phyloP scores from a whole-genome alignment of 2,329 filamentous ascomycete genomes.

The Dactylellina cionopaga region DNA sequence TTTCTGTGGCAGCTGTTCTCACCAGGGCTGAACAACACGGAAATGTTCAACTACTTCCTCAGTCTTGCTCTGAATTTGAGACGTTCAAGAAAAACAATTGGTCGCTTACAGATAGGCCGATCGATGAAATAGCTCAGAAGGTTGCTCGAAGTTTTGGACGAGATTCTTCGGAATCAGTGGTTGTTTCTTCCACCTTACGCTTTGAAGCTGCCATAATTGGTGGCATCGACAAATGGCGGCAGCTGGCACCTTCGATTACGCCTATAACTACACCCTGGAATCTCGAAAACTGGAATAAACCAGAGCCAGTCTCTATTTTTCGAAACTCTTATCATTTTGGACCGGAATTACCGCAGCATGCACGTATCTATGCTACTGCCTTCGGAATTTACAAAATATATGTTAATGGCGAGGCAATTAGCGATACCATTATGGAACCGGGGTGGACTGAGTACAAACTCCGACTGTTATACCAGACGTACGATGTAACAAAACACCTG shows the following conservation, averaged over 20 bases:
- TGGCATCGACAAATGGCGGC: slow-evolving; percentile 9
- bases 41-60: background rate
- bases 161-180: background rate
- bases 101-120: background rate
- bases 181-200: background rate
- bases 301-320: slow-evolving; percentile 24
- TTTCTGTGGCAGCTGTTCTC: slow-evolving; percentile 11
- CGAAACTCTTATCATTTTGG: slow-evolving; percentile 3
- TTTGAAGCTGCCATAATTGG: slow-evolving; percentile 15
- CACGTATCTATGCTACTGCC: slow-evolving; percentile 21
- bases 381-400: slow-evolving; percentile 37
- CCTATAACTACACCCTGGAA: slow-evolving; percentile 33
- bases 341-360: background rate
- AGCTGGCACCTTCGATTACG: slow-evolving; percentile 4
- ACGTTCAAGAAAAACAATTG: background rate
- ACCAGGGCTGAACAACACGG: background rate
- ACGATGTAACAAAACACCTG: slow-evolving; percentile 16
- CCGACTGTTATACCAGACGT: slow-evolving; percentile 29
- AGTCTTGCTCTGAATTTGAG: background rate
- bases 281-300: slow-evolving; percentile 13
- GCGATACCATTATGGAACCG: slow-evolving; percentile 27
- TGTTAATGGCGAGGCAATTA: slow-evolving; percentile 19
- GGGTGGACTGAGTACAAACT: slow-evolving; percentile 40
- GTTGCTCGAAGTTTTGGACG: background rate
- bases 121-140: background rate